Evolutionary conservation across 2,329 filamentous ascomycete genomes (phyloP), one percentile per base, ranked within the genome.

Genomic region (Ophiostoma ulmi): DNA sequence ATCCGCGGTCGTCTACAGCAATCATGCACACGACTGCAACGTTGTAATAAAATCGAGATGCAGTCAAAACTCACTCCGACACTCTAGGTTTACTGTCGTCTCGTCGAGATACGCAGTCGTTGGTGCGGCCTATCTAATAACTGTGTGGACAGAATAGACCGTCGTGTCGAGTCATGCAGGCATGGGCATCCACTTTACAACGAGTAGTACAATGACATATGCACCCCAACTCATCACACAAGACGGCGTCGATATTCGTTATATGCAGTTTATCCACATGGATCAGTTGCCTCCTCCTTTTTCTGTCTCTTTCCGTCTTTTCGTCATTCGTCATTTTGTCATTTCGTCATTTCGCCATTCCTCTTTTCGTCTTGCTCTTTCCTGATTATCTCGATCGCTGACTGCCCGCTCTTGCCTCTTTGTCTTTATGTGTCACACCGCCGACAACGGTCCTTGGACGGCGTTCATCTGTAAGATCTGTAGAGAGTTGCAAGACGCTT

Each of bases 361-460:
- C 20, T 55, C 13, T 48, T 6, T 20, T 48, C 44, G 44, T 14
- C 31, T 48, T 20, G 44, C 17, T 48, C 44, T 20, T 48, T 48
- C 41, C 41, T 44, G 14, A 17, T 17, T 3, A 20, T 13, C 13
- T 6, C 13, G 3, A 44, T 17, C 13, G 5, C 14, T 5, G 14
- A 14, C 41, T 48, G 44, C 44, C 44, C 44, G 44, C 44, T 20
- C 17, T 39, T 39, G 38, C 38, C 38, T 39, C 38, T 39, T 39
- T 39, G 38, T 55, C 52, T 8, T 55, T n/a, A 17, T 63, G 11
- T 63, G 58, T 63, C 26, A 63, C 58, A 36, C 58, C 58, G 58
- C 58, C 58, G 58, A 35, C 58, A 35, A 31, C 58, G 58, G 22
- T 13, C 22, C 14, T 3, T 31, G 22, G 31, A 58, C 52, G 52